Evolutionary conservation across 1,284 basidiomycete genomes (phyloP).

Genomic region (Boletus mariae): DNA sequence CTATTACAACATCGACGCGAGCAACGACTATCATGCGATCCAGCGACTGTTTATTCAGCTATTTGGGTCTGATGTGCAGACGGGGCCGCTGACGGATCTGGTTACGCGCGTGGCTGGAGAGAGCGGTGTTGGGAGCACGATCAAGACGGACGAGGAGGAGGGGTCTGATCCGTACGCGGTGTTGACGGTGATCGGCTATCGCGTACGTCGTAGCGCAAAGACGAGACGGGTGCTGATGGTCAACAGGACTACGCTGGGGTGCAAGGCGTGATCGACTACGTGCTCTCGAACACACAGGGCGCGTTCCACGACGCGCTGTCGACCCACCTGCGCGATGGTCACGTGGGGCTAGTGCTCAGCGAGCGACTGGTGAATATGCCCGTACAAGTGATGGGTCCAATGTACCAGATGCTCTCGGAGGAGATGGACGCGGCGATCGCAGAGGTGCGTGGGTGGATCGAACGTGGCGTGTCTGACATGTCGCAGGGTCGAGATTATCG

Average conservation of each 20-base stretch:
- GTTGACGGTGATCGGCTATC: constrained; percentile 79
- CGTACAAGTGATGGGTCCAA: constrained; percentile 82
- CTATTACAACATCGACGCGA: constrained; percentile 82
- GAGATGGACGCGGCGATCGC: constrained; percentile 72
- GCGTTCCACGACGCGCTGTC: constrained; percentile 53
- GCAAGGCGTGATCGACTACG: constrained; percentile 68
- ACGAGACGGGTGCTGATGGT: background rate
- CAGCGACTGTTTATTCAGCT: constrained; percentile 80
- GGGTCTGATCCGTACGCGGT: constrained; percentile 81
- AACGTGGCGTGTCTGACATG: background rate
- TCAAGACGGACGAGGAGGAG: constrained; percentile 88
- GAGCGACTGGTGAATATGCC: constrained; percentile 93
- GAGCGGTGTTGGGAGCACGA: constrained; percentile 70
- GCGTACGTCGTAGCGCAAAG: constrained; percentile 44
- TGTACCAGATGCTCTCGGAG: constrained; percentile 82
- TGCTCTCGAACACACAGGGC: constrained; percentile 47
- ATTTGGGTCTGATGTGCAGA: constrained; percentile 75
- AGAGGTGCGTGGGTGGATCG: constrained; percentile 44
- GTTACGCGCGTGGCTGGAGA: constrained; percentile 64
- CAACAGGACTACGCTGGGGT: constrained; percentile 58
- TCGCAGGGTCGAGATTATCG: constrained; percentile 61
- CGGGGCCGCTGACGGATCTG: constrained; percentile 74
- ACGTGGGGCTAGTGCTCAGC: constrained; percentile 79
- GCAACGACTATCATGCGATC: constrained; percentile 82
- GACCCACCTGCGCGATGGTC: constrained; percentile 38